A percentile compares a stretch with the other conserved stretches of the same genome.
These are phyloP conservation scores for Sporisorium sorghi DNA, from an alignment of 1,284 basidiomycete genomes.

Conservation along the genomic window DNA sequence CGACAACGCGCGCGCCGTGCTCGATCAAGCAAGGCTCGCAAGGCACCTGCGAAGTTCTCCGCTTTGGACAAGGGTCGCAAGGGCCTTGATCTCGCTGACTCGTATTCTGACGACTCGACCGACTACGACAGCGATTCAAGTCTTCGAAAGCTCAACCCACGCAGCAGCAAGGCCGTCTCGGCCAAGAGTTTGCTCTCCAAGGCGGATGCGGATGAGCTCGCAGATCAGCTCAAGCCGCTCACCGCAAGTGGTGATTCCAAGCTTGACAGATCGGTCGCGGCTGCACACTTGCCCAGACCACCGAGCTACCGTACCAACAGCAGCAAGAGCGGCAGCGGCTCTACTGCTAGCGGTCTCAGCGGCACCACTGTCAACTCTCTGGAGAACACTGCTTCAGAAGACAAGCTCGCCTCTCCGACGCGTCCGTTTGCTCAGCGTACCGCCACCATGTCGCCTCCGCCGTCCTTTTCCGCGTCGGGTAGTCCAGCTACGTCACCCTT, in stretches of 20 bases:
- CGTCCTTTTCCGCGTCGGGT: constrained; percentile 19
- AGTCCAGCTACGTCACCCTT: constrained; percentile 5
- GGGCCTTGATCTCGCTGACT: constrained; percentile 26
- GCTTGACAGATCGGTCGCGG: constrained; percentile 9
- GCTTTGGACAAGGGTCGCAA: constrained; percentile 32
- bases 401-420: constrained; percentile 19
- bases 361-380: constrained; percentile 17
- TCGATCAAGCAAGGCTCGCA: constrained; percentile 20
- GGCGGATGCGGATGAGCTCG: constrained; percentile 24
- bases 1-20: constrained; percentile 18
- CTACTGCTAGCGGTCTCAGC: constrained; percentile 21
- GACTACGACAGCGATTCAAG: constrained; percentile 52
- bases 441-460: constrained; percentile 33
- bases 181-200: constrained; percentile 21
- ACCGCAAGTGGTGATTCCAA: constrained; percentile 22
- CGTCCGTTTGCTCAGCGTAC: constrained; percentile 18
- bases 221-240: constrained; percentile 25
- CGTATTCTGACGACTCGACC: constrained; percentile 38
- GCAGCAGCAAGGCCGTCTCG: constrained; percentile 16
- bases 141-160: constrained; percentile 16
- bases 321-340: constrained; percentile 20
- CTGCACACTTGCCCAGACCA: constrained; percentile 26
- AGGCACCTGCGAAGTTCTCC: constrained; percentile 55
- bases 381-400: background rate
- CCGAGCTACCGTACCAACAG: constrained; percentile 52